Base-by-base conservation (phyloP, 176 grass and related monocot species). In the Ananas comosus region DNA sequence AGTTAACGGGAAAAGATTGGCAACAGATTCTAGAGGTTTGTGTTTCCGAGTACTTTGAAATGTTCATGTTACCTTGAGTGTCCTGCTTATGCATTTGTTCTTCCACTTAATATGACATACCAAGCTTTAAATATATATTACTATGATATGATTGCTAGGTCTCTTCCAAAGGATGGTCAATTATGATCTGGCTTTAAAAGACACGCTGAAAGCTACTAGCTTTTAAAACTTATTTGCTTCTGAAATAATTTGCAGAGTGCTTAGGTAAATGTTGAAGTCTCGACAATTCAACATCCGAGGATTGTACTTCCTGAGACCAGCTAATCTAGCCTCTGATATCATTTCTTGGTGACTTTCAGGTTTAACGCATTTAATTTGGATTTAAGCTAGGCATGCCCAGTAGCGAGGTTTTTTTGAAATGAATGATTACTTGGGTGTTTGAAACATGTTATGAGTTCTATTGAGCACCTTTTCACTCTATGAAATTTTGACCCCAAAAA, bases 1-100 rank as follows among this genome's bases (percentile, higher is more conserved):
- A 96, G 88, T 72, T 88, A 51, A 91, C 73, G 70, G 82, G 81
- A 52, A 86, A 89, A 76, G 88, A 96, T 49, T 96, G 92, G 92
- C 89, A 86, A 68, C 86, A 81, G 47, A 74, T 78, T 79, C 76
- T 96, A 69, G 92, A 92, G 88, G 92, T 96, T 81, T 80, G 68
- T 74, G 70, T 16, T 25, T 29, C 65, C 47, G 61, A 24, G 12
- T 18, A 17, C 19, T 11, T n/a, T 47, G 49, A 17, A 74, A 70
- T 47, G 28, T 24, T 63, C 42, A 52, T 57, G 23, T 42, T 9
- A 65, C n/a, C 48, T 72, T 63, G 25, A 48, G 21, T 67, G 57
- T 50, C 10, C 5, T 77, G 12, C 12, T 14, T 77, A 16, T 54
- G 50, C 57, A 73, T 64, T 64, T 28, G 49, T 56, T 51, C 47